Evolutionary conservation across 768 basidiomycete genomes (phyloP), one percentile per base, ranked within the genome.

Genomic region (Lactarius sp.): DNA sequence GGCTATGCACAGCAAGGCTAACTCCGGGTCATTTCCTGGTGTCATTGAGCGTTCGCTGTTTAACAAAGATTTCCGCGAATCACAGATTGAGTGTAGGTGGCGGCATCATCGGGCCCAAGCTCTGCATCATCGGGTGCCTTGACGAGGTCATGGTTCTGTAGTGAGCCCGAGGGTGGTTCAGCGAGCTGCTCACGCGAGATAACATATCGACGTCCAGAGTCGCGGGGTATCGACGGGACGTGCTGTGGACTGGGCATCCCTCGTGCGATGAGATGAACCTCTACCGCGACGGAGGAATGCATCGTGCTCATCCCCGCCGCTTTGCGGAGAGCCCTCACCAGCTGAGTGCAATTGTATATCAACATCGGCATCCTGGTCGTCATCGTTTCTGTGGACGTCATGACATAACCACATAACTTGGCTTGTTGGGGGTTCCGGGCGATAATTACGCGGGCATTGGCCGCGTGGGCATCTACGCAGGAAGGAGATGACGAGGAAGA

Each of bases 1-100:
- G 0, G 84, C 85, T 7, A 81, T 84, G 53, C 81, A 75, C 0
- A 87, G 66, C 8, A 81, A 78, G 1, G 79, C 81, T 14, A 68
- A 64, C 39, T 76, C 75, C 13, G 77, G 74, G 22, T 68, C 67
- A 16, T 56, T 67, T 31, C 67, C 67, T 27, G 66, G 66, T 4
- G 66, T 68, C 62, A 68, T 61, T 3, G 77, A 72, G 27, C 75
- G 75, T 10, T 72, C 74, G 14, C 73, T 73, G 39, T 68, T 71
- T 42, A 71, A 68, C 6, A 73, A 69, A 6, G 52, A 63, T 22
- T 57, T 59, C 18, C 53, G 51, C 6, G 60, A 60, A 13, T 50
- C 37, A 56, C 51, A 34, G 37, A 31, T 57, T 60, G 22, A 63
- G 34, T 8, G 61, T 14, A 18, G 47, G 65, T 1, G 67, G 67